A percentile compares a stretch with the other conserved stretches of the same genome.
Conservation (phyloP, 352 stramenopile species). For the Phytophthora melonis region DNA sequence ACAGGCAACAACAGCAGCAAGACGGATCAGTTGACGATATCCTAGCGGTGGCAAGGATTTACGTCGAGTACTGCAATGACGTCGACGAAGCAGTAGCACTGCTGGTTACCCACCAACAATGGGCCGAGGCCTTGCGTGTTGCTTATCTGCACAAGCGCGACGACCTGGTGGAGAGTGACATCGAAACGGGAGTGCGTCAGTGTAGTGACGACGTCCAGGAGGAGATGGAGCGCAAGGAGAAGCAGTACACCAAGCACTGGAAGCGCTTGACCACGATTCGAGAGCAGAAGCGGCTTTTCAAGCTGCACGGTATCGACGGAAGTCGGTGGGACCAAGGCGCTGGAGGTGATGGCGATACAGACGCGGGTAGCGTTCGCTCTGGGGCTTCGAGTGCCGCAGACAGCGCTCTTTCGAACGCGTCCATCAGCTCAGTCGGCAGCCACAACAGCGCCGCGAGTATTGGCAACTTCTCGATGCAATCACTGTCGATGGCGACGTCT, state of each 20-base stretch:
- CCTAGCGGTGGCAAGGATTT: slow-evolving; percentile 58
- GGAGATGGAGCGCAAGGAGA: slow-evolving; percentile 55
- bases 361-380: slow-evolving; percentile 52
- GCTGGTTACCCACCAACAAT: slow-evolving; percentile 68
- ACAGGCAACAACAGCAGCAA: slow-evolving; percentile 38
- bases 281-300: slow-evolving; percentile 83
- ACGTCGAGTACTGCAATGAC: slow-evolving; percentile 79
- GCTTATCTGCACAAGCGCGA: slow-evolving; percentile 62
- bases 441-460: slow-evolving; percentile 78
- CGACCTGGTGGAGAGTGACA: slow-evolving; percentile 79
- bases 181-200: slow-evolving; percentile 67
- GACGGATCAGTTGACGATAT: slow-evolving; percentile 39
- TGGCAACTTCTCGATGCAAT: slow-evolving; percentile 77
- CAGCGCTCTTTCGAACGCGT: slow-evolving; percentile 70
- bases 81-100: slow-evolving; percentile 78
- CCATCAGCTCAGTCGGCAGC: slow-evolving; percentile 77
- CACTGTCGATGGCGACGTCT: slow-evolving; percentile 59
- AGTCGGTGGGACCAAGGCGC: slow-evolving; percentile 51
- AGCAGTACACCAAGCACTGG: slow-evolving; percentile 64
- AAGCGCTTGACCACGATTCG: slow-evolving; percentile 68
- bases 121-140: slow-evolving; percentile 64
- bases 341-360: slow-evolving; percentile 35
- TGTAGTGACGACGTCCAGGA: slow-evolving; percentile 52
- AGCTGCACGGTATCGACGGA: slow-evolving; percentile 80
- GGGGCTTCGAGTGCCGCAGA: slow-evolving; percentile 59